phyloP scores from a whole-genome alignment of 441 rosid species.

The Brassica hybrid region DNA sequence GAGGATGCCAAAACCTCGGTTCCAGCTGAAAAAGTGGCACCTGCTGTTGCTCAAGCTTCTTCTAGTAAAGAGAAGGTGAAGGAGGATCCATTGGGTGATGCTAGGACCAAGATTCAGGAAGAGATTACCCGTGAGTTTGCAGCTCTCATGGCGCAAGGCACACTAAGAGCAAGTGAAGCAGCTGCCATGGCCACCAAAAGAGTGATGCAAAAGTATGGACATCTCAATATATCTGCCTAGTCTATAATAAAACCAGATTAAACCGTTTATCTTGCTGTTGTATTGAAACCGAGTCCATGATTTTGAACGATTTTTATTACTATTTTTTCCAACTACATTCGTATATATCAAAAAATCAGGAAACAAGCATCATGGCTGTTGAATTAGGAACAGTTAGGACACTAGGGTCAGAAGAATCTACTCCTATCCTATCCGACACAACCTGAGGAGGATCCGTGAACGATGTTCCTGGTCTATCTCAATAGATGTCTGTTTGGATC shows the following conservation, averaged over 20 bases:
- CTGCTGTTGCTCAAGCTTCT: slow-evolving; percentile 46
- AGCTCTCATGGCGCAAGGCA: slow-evolving; percentile 82
- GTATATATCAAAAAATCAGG: background rate
- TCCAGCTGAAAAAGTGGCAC: slow-evolving; percentile 20
- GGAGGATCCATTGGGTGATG: slow-evolving; percentile 73
- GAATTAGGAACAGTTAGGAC: background rate
- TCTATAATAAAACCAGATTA: background rate
- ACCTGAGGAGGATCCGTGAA: slow-evolving; percentile 12
- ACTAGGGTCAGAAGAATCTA: background rate
- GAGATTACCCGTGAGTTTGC: slow-evolving; percentile 81
- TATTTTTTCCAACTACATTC: background rate
- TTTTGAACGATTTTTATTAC: slow-evolving; percentile 17
- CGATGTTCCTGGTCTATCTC: slow-evolving; percentile 45
- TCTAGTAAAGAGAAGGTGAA: slow-evolving; percentile 40
- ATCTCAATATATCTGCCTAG: slow-evolving; percentile 48
- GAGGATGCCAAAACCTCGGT: slow-evolving; percentile 30
- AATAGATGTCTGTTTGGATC: slow-evolving; percentile 47
- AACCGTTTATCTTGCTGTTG: background rate
- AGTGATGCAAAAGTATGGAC: slow-evolving; percentile 89
- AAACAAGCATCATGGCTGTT: background rate
- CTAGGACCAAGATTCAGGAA: slow-evolving; percentile 83
- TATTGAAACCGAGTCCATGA: slow-evolving; percentile 14
- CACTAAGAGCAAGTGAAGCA: slow-evolving; percentile 85
- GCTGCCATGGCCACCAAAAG: slow-evolving; percentile 83
- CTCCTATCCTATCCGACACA: slow-evolving; percentile 5